Base-by-base conservation (phyloP, 768 basidiomycete species). In the Basidioascus undulatus region DNA sequence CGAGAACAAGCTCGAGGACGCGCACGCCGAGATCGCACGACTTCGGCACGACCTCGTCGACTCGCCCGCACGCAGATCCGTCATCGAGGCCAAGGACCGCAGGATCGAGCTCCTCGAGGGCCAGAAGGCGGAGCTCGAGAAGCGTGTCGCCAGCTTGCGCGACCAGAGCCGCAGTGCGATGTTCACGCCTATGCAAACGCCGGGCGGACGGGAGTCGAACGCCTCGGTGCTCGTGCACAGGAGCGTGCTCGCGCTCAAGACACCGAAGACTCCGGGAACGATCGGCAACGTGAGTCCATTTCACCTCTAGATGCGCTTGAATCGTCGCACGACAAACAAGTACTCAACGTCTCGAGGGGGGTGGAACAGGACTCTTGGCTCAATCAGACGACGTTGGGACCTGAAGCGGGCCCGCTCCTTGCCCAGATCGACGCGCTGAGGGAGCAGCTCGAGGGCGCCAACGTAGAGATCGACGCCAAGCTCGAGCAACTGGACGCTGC, bases 391-490 rank as follows among this genome's bases (percentile, higher is more conserved):
- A n/a, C n/a, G n/a, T n/a, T n/a, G 31, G 20, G 40, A 32, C 16
- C 31, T 32, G 40, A 32, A 32, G 40, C 30, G 31, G 30, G 73
- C 3, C 76, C 76, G 25, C 57, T 80, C 15, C 54, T 81, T n/a
- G 59, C 64, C 1, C 76, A 84, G 55, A 77, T 84, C 37, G 64
- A 62, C 38, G 68, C 74, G 19, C 61, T 86, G 28, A 45, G 49
- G 26, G 21, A n/a, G 3, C 42, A 84, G 48, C 71, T 86, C 21
- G 74, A 76, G 46, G 64, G 54, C 3, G 82, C 81, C 9, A 83
- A 87, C 53, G 72, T 76, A 27, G 76, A 69, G 49, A 78, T 87
- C 40, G 84, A 87, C 49, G 74, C 82, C 52, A 84, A 86, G 55
- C 64, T 87, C 13, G 80, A 82, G 53, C 71, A 74, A 39, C 71